Conservation (phyloP, 495 filamentous ascomycete species). For the Daldinia childiae region DNA sequence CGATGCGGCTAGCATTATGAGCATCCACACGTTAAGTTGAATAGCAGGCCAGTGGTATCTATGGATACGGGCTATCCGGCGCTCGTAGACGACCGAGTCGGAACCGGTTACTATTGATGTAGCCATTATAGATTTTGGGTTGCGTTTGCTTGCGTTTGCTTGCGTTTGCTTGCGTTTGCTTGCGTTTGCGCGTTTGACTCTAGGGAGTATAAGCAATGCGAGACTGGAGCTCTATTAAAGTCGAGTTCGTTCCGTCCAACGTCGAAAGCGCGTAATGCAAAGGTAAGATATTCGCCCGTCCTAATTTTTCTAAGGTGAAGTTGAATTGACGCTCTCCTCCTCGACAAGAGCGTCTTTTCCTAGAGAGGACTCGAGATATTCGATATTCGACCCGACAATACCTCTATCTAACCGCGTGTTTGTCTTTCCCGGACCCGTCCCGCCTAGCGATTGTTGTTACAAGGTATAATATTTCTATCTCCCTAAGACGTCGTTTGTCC, state of each 20-base stretch:
- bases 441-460: constrained; percentile 1
- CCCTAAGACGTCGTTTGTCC: not conserved
- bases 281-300: not conserved
- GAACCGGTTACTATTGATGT: constrained; percentile 52
- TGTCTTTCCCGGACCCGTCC: constrained; percentile 4
- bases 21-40: constrained; percentile 91
- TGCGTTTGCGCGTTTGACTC: not conserved
- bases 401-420: not conserved
- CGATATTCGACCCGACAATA: not conserved
- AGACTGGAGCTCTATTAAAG: not conserved
- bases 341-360: not conserved
- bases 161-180: not conserved
- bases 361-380: not conserved
- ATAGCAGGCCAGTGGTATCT: constrained; percentile 94
- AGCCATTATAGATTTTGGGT: constrained; percentile 43
- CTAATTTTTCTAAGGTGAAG: too few species aligned
- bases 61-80: constrained; percentile 61
- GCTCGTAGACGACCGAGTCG: constrained; percentile 55
- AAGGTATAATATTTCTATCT: constrained; percentile 13
- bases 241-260: not conserved
- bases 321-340: too few species aligned
- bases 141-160: constrained; percentile 1
- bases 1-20: constrained; percentile 83
- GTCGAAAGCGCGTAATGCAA: not conserved
- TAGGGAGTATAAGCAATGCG: not conserved